Base-by-base conservation (phyloP, 306 rosid species). In the Mucuna pruriens region DNA sequence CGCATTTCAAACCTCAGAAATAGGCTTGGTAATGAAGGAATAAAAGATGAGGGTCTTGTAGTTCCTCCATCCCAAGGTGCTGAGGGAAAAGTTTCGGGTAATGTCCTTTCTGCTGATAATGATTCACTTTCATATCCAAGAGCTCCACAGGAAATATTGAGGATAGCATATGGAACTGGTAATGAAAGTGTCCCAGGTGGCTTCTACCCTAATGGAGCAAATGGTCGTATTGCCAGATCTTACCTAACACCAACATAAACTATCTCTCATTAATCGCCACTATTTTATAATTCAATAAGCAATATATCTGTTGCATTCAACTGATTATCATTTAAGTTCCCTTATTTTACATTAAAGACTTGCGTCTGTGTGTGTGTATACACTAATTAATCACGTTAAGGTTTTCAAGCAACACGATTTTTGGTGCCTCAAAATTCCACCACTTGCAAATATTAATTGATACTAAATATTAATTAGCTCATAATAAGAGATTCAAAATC, bases 31-130 rank as follows among this genome's bases (percentile, higher is more conserved):
- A 73, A 17, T 0, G 45, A 3, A 17, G 95, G 94, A 1, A 4
- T 71, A 68, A 92, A 91, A 88, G 97, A 42, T 60, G 97, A 92
- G 78, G 97, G 97, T 49, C 90, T 91, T 52, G 73, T 84, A 65
- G 94, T 91, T 19, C 86, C 94, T 0, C 55, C 0, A 10, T 0
- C 0, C 0, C 0, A 0, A 29, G 95, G 95, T 25, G 94, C 92
- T 0, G 97, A 88, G 84, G 90, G 90, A 2, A 74, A 4, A 74
- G 48, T 72, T 5, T 0, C 2, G 2, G 95, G 94, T 9, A 93
- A 91, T 31, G 75, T 91, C 44, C 89, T 93, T 22, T 74, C 90
- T 0, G 92, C 85, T 17, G 80, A 93, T 78, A 26, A 17, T 0
- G 7, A 76, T 78, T 93, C 96, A 15, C 52, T 91, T 3, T 1